Percentiles rank a stretch among this genome's conserved stretches.
phyloP scores from a whole-genome alignment of 2,329 filamentous ascomycete genomes.

The Mycosphaerella arachidis region DNA sequence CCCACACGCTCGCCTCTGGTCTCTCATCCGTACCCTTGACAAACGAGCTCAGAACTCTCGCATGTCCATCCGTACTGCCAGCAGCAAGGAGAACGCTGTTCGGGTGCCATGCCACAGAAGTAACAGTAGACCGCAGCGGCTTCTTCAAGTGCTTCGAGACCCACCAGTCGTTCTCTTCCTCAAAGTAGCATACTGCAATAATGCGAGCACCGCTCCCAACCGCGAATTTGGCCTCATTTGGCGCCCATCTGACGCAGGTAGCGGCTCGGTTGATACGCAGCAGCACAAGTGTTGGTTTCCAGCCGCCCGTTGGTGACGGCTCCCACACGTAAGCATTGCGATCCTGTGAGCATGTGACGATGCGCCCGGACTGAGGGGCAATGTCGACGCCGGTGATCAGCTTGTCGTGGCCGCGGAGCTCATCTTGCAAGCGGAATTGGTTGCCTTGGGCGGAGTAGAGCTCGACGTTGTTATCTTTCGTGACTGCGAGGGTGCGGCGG shows the following conservation, averaged over 20 bases:
- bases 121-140: conserved; percentile 95
- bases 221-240: conserved; percentile 94
- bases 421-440: conserved; percentile 78
- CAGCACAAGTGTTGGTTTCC: conserved; percentile 95
- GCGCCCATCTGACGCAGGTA: conserved; percentile 95
- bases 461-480: conserved; percentile 84
- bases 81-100: conserved; percentile 94
- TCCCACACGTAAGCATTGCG: conserved; percentile 99
- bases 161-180: conserved; percentile 99
- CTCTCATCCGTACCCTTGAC: conserved; percentile 89
- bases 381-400: conserved; percentile 95
- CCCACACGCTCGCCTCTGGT: conserved; percentile 85
- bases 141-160: conserved; percentile 99
- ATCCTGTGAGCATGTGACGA: conserved; percentile 97
- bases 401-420: conserved; percentile 95
- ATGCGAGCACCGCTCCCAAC: conserved; percentile 93
- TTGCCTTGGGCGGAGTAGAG: conserved; percentile 69
- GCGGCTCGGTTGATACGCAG: conserved; percentile 95
- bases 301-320: conserved; percentile 77
- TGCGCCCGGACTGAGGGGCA: conserved; percentile 81
- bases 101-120: conserved; percentile 91
- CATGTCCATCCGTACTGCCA: conserved; percentile 95
- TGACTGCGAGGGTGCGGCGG: conserved; percentile 80
- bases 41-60: conserved; percentile 89
- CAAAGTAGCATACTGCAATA: conserved; percentile 97